A percentile compares a stretch with the other conserved stretches of the same genome.
These are phyloP conservation scores for Neoarthrinium moseri DNA, from an alignment of 2,329 filamentous ascomycete genomes.

Conservation along the genomic window DNA sequence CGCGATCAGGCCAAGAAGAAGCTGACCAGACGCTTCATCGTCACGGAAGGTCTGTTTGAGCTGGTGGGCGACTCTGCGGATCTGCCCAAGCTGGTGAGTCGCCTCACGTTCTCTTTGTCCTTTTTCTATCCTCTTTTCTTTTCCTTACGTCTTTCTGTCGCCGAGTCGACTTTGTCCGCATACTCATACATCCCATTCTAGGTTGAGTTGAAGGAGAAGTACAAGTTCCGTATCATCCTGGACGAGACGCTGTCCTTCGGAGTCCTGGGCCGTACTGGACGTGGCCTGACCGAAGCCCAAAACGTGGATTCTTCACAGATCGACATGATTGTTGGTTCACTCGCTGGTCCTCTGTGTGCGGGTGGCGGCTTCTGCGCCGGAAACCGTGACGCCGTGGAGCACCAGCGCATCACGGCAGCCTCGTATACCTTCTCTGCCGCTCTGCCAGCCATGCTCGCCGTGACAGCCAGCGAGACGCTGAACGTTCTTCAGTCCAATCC, in stretches of 20 bases:
- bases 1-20: slow-evolving; percentile 84
- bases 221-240: slow-evolving; percentile 96
- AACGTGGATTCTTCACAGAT: slow-evolving; percentile 92
- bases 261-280: slow-evolving; percentile 85
- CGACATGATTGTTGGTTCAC: slow-evolving; percentile 95
- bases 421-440: slow-evolving; percentile 97
- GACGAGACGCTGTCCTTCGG: slow-evolving; percentile 99
- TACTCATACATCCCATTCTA: slow-evolving; percentile 29
- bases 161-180: slow-evolving; percentile 9
- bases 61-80: slow-evolving; percentile 82
- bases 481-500: slow-evolving; percentile 83
- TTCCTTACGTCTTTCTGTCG: too few species aligned
- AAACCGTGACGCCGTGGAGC: slow-evolving; percentile 86
- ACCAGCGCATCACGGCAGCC: slow-evolving; percentile 89
- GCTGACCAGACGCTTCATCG: slow-evolving; percentile 89
- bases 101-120: slow-evolving; percentile 11
- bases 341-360: slow-evolving; percentile 85
- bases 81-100: slow-evolving; percentile 76
- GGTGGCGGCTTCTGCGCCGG: slow-evolving; percentile 96
- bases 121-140: slow-evolving; percentile 9
- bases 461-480: slow-evolving; percentile 92
- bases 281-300: slow-evolving; percentile 91
- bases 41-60: slow-evolving; percentile 94
- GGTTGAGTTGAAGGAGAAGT: slow-evolving; percentile 90
- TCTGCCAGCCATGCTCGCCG: slow-evolving; percentile 87